Base-by-base conservation (phyloP, 148 eudicot genomes). In the Vaccinium corymbosum region DNA sequence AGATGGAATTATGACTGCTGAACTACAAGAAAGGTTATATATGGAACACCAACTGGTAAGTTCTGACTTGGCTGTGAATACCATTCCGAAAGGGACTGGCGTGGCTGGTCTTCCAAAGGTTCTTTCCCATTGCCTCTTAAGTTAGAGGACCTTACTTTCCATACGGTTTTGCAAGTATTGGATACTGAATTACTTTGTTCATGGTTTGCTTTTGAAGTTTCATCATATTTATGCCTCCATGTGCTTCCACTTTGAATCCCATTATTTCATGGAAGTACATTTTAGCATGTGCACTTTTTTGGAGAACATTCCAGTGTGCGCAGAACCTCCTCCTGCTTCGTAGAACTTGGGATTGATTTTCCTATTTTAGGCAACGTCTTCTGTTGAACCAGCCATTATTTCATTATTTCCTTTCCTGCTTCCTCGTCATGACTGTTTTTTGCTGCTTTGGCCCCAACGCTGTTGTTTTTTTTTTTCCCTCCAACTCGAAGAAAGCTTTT, bases 1-100 rank as follows among this genome's bases (percentile, higher is more conserved):
- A 86, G 94, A 93, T 86, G 97, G 95, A 61, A 85, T 94, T 83
- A 94, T 97, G 97, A 93, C 98, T 29, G 80, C 86, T 9, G 95
- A 93, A 86, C 94, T 94, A 76, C 94, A 91, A 51, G 92, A 93
- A 49, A 91, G 56, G 82, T 82, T 96, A 86, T 91, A 82, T 80
- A 56, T 82, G 46, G 83, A 89, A 51, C 84, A 83, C 56, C 73
- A 83, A 77, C 49, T 75, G 86, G 88, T 85, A 64, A 80, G 38
- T 84, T 82, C 92, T 73, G 86, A 78, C 17, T 83, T 85, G 48
- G 77, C 84, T 42, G 79, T 66, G n/a, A 78, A 82, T 56, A 84
- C 83, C 80, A 80, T 66, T 79, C 71, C 80, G 53, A 72, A 87
- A 62, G 61, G 80, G n/a, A 64, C 0, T 66, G 55, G 3, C 57